Evolutionary conservation across 345 rosid species (phyloP), one percentile per base, ranked within the genome.

Genomic region (Clausena lansium): DNA sequence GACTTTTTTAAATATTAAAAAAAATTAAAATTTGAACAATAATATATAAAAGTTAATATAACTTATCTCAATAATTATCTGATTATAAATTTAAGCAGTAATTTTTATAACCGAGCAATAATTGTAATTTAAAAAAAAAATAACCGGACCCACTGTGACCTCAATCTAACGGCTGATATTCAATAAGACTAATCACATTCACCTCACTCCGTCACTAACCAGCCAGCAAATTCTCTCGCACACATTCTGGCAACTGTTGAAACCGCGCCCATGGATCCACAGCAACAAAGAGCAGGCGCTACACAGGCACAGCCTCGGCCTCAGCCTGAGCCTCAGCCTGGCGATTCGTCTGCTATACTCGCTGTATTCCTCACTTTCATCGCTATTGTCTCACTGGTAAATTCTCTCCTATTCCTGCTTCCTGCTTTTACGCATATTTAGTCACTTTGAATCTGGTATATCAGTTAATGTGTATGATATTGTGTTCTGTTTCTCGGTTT

Each of bases 211-310:
- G 9, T 6, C n/a, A 2, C 54, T 1, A 7, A 47, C 45, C 33
- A 33, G 33, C n/a, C 68, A 6, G 22, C 20, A 19, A 45, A 45
- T 45, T 45, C 50, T 45, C 22, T 2, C 22, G 7, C 52, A 0
- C 58, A 5, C 35, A 59, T 1, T 38, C 58, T 10, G 32, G 47
- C 14, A 3, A 24, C 7, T 2, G 58, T 25, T 41, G 39, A 35
- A 76, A 74, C 35, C 71, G 63, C 80, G 81, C 83, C 83, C 79
- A 89, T 89, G 95, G 93, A 91, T 85, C 75, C 76, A 38, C 91
- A 77, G 25, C 90, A 72, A 38, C 83, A 82, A 66, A 68, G 80
- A 81, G 25, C 82, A 11, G 87, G 71, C 28, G 78, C 74, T 39
- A 3, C 50, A 45, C 50, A 13, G 50, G 54, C 75, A 11, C 90